Base-by-base conservation (phyloP, 371 early-diverging fungal genomes). In the Globomyces sp. region DNA sequence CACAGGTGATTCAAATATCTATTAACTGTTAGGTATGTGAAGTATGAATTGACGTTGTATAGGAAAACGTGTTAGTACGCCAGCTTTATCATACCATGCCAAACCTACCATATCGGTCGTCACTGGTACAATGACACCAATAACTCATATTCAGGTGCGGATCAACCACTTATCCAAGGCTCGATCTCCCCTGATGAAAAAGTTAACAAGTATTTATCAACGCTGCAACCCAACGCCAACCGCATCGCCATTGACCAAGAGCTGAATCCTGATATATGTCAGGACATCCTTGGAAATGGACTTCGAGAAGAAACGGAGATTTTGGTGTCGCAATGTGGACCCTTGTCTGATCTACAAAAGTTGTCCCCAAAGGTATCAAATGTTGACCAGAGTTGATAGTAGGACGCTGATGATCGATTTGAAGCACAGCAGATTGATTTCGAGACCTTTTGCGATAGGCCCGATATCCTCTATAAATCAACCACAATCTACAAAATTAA, bases 401-500 rank as follows among this genome's bases (percentile, higher is more conserved):
- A 58, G 9, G 44, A 58, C 6, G 58, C 58, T 11, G 58, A 58
- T 58, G 3, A 11, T 11, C 39, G 11, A 39, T 58, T 58, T 36
- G 36, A 44, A 6, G 36, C 11, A 13, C 11, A 58, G 11, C 9
- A 13, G 11, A 24, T 58, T 10, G 58, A 58, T 1, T 91, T 84
- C 63, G 85, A 86, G 8, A 69, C 78, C 1, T 90, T 92, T 71
- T 71, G 77, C 6, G 77, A 81, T 44, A 87, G 87, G 52, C 89
- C 92, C 37, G 66, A 70, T 3, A 41, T 91, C 3, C 61, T 92
- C 34, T 81, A 81, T 46, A 86, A 90, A 63, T 84, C 85, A 24
- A 69, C 78, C 13, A 73, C 91, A 4, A 87, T 92, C 6, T 80
- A 90, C 61, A 80, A 86, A 41, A 80, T 89, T 63, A 75, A 86